These are phyloP conservation scores for Curvularia sp. DNA, from an alignment of 2,329 filamentous ascomycete genomes.

Conservation along the genomic window DNA sequence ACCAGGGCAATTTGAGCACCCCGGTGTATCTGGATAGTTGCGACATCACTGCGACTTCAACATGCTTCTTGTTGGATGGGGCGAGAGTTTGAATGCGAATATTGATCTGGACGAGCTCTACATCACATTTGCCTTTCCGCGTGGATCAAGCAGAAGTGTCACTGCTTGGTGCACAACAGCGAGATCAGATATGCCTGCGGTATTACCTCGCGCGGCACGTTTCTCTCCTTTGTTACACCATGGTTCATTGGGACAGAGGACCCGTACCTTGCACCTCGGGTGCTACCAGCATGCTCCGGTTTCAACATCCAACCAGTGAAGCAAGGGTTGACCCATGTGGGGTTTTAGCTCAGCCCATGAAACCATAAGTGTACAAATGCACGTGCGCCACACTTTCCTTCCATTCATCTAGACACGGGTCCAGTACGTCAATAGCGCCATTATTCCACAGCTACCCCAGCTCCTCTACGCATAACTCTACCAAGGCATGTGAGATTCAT, in stretches of 20 bases:
- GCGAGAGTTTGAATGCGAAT: too few relatives aligned
- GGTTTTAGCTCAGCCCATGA: neutral
- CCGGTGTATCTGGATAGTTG: neutral
- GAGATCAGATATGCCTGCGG: slow-evolving; percentile 4
- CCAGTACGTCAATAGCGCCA: slow-evolving; percentile 3
- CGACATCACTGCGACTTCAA: neutral
- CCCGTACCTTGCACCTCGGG: slow-evolving; percentile 17
- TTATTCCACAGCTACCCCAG: neutral
- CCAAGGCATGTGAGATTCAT: neutral
- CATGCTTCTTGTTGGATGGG: too few relatives aligned
- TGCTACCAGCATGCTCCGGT: slow-evolving; percentile 9
- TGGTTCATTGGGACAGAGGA: slow-evolving; percentile 3
- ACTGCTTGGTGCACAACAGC: slow-evolving; percentile 6
- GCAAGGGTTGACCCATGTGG: slow-evolving; percentile 13
- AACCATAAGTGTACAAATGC: neutral
- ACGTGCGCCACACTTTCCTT: slow-evolving; percentile 3
- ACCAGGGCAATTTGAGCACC: neutral
- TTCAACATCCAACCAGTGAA: slow-evolving; percentile 5
- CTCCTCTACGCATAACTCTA: neutral
- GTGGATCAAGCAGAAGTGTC: neutral
- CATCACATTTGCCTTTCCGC: neutral
- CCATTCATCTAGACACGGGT: neutral
- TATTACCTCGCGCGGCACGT: slow-evolving; percentile 8
- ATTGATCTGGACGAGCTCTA: neutral
- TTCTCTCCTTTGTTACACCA: neutral